Evolutionary conservation across 1,284 basidiomycete genomes (phyloP).

Genomic region (Laetiporus sulphureus): DNA sequence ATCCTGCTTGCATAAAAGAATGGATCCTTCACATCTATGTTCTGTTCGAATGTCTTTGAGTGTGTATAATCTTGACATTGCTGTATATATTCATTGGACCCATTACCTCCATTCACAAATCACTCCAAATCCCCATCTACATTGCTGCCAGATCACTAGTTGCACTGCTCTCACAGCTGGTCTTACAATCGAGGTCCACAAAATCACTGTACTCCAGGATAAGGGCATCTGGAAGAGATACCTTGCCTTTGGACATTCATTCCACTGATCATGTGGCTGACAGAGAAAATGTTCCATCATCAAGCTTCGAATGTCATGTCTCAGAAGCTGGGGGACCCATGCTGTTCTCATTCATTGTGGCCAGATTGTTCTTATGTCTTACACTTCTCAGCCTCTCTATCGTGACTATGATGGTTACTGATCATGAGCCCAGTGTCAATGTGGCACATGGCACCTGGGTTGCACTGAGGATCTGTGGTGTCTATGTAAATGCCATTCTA

Average conservation of each 20-base stretch:
- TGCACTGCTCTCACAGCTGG: neutral
- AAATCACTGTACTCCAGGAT: neutral
- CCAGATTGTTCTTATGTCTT: neutral
- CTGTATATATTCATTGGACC: too few relatives aligned
- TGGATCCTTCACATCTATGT: too few relatives aligned
- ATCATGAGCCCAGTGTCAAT: neutral
- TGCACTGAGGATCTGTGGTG: too few relatives aligned
- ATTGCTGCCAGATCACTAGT: neutral
- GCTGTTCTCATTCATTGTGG: neutral
- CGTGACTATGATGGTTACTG: neutral
- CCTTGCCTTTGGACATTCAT: too few relatives aligned
- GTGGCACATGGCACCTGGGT: too few relatives aligned
- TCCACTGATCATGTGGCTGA: neutral
- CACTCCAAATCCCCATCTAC: too few relatives aligned
- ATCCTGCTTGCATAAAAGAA: too few relatives aligned
- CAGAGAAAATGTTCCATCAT: neutral
- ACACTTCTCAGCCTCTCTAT: neutral
- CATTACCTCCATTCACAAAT: too few relatives aligned
- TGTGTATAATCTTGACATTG: too few relatives aligned
- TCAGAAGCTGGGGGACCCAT: neutral
- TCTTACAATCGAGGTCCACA: neutral
- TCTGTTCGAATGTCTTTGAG: too few relatives aligned
- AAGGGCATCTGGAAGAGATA: neutral
- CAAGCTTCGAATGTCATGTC: neutral
- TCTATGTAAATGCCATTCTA: too few relatives aligned